These are phyloP conservation scores for Halophytophthora batemanensis DNA, from an alignment of 352 stramenopile genomes.

Conservation along the genomic window DNA sequence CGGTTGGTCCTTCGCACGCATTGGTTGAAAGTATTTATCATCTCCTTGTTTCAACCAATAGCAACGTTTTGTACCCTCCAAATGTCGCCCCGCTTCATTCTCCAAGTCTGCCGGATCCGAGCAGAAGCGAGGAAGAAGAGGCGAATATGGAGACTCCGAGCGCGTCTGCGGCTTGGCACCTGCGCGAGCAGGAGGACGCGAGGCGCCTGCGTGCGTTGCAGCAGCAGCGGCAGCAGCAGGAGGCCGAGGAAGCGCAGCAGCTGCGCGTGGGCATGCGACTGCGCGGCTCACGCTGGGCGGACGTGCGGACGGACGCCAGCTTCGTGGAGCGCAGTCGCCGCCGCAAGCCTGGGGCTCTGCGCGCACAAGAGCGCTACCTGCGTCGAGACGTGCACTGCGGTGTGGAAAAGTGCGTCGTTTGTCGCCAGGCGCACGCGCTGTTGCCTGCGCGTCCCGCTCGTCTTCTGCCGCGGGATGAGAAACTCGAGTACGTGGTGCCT, in stretches of 20 bases:
- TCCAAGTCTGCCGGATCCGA: slow-evolving; percentile 5
- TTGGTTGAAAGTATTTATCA: not conserved
- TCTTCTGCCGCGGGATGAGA: slow-evolving; percentile 28
- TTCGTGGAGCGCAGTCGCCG: slow-evolving; percentile 78
- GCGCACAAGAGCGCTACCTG: slow-evolving; percentile 68
- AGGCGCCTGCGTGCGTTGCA: slow-evolving; percentile 12
- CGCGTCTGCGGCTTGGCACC: slow-evolving; percentile 28
- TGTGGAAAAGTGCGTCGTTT: slow-evolving; percentile 43
- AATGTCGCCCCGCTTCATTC: slow-evolving; percentile 9
- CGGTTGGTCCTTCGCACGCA: not conserved
- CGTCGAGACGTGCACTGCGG: slow-evolving; percentile 71
- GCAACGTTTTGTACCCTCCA: slow-evolving; percentile 1
- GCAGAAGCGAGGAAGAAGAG: not conserved
- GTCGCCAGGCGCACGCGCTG: slow-evolving; percentile 24
- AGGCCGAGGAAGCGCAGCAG: slow-evolving; percentile 20
- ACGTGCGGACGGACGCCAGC: slow-evolving; percentile 49
- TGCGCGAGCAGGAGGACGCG: slow-evolving; percentile 32
- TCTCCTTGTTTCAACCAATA: not conserved
- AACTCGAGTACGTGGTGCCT: slow-evolving; percentile 60
- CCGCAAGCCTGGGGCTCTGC: slow-evolving; percentile 69
- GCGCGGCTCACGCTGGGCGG: slow-evolving; percentile 34
- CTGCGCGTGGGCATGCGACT: slow-evolving; percentile 26
- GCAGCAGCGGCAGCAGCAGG: slow-evolving; percentile 21
- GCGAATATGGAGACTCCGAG: slow-evolving; percentile 8
- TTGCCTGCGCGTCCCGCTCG: slow-evolving; percentile 22